phyloP scores from a whole-genome alignment of 345 rosid species.

The Raphanus raphanistrum region DNA sequence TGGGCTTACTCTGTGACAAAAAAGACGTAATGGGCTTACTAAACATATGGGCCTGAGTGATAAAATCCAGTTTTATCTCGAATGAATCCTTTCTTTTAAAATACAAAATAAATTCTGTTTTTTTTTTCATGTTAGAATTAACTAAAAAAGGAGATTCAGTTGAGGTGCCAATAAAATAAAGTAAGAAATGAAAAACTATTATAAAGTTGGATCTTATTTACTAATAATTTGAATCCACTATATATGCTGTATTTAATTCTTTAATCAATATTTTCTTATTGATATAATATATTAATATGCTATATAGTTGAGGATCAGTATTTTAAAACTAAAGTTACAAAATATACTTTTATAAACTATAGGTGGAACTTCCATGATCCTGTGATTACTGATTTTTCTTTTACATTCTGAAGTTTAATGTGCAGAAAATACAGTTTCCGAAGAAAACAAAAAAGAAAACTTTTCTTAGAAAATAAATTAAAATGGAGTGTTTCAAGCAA shows the following conservation, averaged over 20 bases:
- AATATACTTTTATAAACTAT: too few species aligned
- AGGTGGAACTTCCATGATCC: neutral
- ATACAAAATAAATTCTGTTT: too few species aligned
- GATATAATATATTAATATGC: neutral
- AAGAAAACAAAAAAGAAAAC: neutral
- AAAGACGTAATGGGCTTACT: neutral
- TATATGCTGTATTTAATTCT: neutral
- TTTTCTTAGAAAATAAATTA: too few species aligned
- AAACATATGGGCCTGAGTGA: neutral
- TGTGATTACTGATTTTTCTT: neutral
- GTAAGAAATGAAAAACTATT: neutral
- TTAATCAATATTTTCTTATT: neutral
- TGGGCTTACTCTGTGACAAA: neutral
- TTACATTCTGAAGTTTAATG: neutral
- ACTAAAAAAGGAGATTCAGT: neutral
- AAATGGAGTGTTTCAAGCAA: too few species aligned
- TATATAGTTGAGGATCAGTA: slow-evolving; percentile 14
- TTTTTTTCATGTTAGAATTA: too few species aligned
- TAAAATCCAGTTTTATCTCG: too few species aligned
- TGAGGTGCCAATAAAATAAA: slow-evolving; percentile 23
- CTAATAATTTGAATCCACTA: slow-evolving; percentile 31
- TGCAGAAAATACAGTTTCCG: neutral
- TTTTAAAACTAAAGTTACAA: neutral
- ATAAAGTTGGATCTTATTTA: slow-evolving; percentile 21
- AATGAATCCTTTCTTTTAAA: too few species aligned